A percentile compares a stretch with the other conserved stretches of the same genome.
Conservation (phyloP, 2,329 filamentous ascomycete species). For the Alternaria gaisen region DNA sequence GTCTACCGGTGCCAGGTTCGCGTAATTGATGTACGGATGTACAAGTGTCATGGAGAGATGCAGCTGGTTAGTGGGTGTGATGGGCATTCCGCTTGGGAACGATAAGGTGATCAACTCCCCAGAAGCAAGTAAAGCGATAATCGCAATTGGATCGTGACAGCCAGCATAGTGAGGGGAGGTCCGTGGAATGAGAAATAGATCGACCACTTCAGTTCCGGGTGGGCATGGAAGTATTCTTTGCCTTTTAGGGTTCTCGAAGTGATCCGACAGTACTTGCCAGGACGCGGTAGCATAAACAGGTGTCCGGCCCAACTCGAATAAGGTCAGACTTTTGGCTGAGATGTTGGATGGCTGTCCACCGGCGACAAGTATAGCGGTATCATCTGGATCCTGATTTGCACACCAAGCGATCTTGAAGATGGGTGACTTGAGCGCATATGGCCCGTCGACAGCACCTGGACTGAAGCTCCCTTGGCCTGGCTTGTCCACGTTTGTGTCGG, state of each 20-base stretch:
- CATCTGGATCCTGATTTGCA: conserved; percentile 90
- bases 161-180: conserved; percentile 85
- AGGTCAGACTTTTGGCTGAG: conserved; percentile 79
- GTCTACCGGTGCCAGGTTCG: conserved; percentile 76
- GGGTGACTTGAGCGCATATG: conserved; percentile 72
- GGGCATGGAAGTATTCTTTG: conserved; percentile 78
- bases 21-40: conserved; percentile 83
- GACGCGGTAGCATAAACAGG: conserved; percentile 91
- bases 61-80: conserved; percentile 90
- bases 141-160: conserved; percentile 87
- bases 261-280: conserved; percentile 81
- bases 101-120: conserved; percentile 90
- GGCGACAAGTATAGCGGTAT: conserved; percentile 86
- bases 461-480: conserved; percentile 60
- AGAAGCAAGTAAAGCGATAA: conserved; percentile 80
- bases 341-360: conserved; percentile 77
- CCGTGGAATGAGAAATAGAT: conserved; percentile 86
- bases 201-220: conserved; percentile 75
- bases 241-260: conserved; percentile 79
- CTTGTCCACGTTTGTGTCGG: conserved; percentile 76
- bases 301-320: conserved; percentile 87
- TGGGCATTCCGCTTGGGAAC: conserved; percentile 90
- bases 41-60: conserved; percentile 88
- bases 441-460: conserved; percentile 57
- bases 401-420: conserved; percentile 88